Conservation (phyloP, 2,329 filamentous ascomycete species). For the Leptosphaerulina australis region DNA sequence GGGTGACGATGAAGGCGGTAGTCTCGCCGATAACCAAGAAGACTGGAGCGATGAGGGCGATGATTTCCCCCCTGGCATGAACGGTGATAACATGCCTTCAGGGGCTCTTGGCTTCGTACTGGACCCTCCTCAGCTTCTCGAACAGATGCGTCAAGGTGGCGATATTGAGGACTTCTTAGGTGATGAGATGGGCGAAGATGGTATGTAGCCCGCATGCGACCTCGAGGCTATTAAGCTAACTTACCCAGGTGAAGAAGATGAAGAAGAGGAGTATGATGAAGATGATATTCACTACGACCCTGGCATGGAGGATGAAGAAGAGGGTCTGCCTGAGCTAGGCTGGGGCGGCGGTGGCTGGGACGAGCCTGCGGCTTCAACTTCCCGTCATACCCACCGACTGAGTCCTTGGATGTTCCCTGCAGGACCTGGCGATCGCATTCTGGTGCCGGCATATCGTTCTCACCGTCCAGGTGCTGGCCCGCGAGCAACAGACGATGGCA, state of each 20-base stretch:
- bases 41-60: slow-evolving; percentile 57
- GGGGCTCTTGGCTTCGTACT: slow-evolving; percentile 43
- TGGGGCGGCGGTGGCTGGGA: slow-evolving; percentile 62
- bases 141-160: slow-evolving; percentile 52
- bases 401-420: slow-evolving; percentile 63
- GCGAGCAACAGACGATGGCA: slow-evolving; percentile 74
- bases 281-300: slow-evolving; percentile 66
- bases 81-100: slow-evolving; percentile 59
- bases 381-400: slow-evolving; percentile 61
- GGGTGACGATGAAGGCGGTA: slow-evolving; percentile 56
- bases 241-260: slow-evolving; percentile 54
- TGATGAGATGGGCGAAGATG: slow-evolving; percentile 65
- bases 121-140: slow-evolving; percentile 48
- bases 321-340: slow-evolving; percentile 49
- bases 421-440: slow-evolving; percentile 54
- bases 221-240: slow-evolving; percentile 2
- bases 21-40: slow-evolving; percentile 49
- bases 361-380: slow-evolving; percentile 50
- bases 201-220: slow-evolving; percentile 52
- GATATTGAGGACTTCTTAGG: slow-evolving; percentile 60
- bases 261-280: slow-evolving; percentile 69
- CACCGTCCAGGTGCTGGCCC: slow-evolving; percentile 62
- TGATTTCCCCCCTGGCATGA: slow-evolving; percentile 50
- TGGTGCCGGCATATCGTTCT: slow-evolving; percentile 55
- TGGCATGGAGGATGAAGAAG: slow-evolving; percentile 56